phyloP scores from a whole-genome alignment of 78 protist genomes.

The Guillardia theta region DNA sequence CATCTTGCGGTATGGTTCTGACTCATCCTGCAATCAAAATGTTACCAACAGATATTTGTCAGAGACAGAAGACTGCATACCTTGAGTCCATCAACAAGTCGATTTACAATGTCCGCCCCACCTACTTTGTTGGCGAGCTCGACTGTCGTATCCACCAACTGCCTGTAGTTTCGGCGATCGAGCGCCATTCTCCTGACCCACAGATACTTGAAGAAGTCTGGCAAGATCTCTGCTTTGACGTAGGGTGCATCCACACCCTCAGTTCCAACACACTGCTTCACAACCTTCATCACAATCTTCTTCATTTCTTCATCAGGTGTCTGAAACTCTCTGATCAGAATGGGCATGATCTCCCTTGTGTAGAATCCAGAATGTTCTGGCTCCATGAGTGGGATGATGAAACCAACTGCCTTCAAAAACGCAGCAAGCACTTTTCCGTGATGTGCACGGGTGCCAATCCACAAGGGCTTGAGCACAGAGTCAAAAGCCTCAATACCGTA shows the following conservation, averaged over 20 bases:
- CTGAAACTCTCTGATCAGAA: constrained; percentile 87
- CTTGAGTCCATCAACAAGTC: constrained; percentile 90
- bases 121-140: constrained; percentile 89
- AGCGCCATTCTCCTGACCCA: constrained; percentile 95
- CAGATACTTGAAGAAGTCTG: constrained; percentile 84
- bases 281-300: constrained; percentile 95
- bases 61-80: no score
- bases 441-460: constrained; percentile 73
- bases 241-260: constrained; percentile 76
- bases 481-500: constrained; percentile 96
- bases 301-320: constrained; percentile 98
- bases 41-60: no score
- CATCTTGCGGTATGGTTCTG: constrained; percentile 91
- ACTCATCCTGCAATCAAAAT: no score
- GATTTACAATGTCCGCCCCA: constrained; percentile 66
- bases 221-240: constrained; percentile 69
- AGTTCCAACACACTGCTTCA: constrained; percentile 93
- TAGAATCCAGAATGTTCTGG: constrained; percentile 85
- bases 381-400: constrained; percentile 98
- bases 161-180: constrained; percentile 80
- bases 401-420: constrained; percentile 96
- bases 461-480: constrained; percentile 90
- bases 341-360: constrained; percentile 85
- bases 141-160: constrained; percentile 95
- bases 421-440: constrained; percentile 82